Percentiles rank a stretch among this genome's conserved stretches.
Evolutionary conservation across 2,329 filamentous ascomycete species (phyloP).

Genomic region (Aureobasidium sp.): DNA sequence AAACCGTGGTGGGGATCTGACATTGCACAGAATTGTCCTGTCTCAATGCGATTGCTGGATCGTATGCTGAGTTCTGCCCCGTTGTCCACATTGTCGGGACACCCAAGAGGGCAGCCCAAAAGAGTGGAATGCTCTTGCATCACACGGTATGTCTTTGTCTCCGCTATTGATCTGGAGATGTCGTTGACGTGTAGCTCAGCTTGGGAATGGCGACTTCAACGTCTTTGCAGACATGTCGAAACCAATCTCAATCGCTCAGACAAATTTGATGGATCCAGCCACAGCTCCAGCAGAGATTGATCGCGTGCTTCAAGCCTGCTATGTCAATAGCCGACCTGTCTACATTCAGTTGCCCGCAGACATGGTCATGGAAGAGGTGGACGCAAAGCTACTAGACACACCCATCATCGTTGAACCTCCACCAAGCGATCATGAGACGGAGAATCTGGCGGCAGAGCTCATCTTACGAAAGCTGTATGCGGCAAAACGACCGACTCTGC

Average conservation of each 20-base stretch:
- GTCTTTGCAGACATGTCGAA: conserved; percentile 84
- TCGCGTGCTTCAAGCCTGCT: conserved; percentile 78
- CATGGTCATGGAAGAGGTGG: conserved; percentile 79
- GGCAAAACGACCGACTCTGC: conserved; percentile 79
- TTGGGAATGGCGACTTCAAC: conserved; percentile 73
- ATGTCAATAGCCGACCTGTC: conserved; percentile 77
- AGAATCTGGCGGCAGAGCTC: conserved; percentile 85
- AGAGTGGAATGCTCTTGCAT: conserved; percentile 48
- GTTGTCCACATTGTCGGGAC: conserved; percentile 55
- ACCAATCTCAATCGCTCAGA: conserved; percentile 74
- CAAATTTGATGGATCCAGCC: conserved; percentile 73
- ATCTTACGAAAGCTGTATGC: conserved; percentile 77
- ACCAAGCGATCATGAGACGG: conserved; percentile 75
- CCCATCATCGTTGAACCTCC: conserved; percentile 73
- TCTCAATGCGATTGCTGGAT: conserved; percentile 53
- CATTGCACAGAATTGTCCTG: conserved; percentile 44
- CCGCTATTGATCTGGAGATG: too few species aligned
- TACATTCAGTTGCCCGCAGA: conserved; percentile 89
- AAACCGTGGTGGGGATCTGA: too few species aligned
- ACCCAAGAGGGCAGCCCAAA: conserved; percentile 45
- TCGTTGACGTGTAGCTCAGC: neutral
- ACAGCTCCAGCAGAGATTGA: conserved; percentile 83
- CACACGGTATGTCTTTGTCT: conserved; percentile 43
- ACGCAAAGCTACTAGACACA: conserved; percentile 75
- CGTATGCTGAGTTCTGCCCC: conserved; percentile 52